Base-by-base conservation (phyloP, 2,329 filamentous ascomycete species). In the Phialemonium atrogriseum region DNA sequence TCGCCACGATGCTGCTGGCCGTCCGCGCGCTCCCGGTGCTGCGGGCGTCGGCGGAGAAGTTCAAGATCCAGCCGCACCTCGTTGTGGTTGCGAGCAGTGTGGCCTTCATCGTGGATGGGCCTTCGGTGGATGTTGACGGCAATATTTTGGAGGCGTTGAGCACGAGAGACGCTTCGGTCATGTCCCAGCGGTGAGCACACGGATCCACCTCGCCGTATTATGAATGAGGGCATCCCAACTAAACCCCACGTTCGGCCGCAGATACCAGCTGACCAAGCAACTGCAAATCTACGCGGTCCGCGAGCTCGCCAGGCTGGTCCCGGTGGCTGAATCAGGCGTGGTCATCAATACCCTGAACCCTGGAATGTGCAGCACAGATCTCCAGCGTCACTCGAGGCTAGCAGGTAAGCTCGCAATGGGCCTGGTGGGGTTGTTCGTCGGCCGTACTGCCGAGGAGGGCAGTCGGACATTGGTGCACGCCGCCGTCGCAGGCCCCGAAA, bases 391-490 rank as follows among this genome's bases (percentile, higher is more conserved):
- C 10, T 12, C 28, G 8, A 10, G 19, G 11, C 15, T 22, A 14
- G 24, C 11, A 15, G 12, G 13, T 12, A 22, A 21, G 8, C 4
- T 30, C 19, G 5, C 3, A 3, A n/a, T 30, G 11, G 19, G 28
- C 20, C 3, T 10, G 8, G 3, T 30, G 10, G 24, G 24, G 19
- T 11, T 30, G 13, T 10, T 30, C 5, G 13, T 30, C 12, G 28
- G 28, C 3, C 19, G 28, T n/a, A 30, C 28, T 16, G 15, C 28
- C 2, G 28, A 30, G 28, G 19, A 23, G 28, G 28, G 28, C 28
- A 30, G 28, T 18, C 28, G 28, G 10, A 30, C 28, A 5, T 10
- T 30, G 28, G 14, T 30, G 20, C 21, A 30, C n/a, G 28, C 10
- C 10, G 28, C 20, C 5, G 20, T 24, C 14, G 28, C 20, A 19